Evolutionary conservation across 73 alveolate species (phyloP), one percentile per base, ranked within the genome.

Genomic region (Paraurostyla sp.): DNA sequence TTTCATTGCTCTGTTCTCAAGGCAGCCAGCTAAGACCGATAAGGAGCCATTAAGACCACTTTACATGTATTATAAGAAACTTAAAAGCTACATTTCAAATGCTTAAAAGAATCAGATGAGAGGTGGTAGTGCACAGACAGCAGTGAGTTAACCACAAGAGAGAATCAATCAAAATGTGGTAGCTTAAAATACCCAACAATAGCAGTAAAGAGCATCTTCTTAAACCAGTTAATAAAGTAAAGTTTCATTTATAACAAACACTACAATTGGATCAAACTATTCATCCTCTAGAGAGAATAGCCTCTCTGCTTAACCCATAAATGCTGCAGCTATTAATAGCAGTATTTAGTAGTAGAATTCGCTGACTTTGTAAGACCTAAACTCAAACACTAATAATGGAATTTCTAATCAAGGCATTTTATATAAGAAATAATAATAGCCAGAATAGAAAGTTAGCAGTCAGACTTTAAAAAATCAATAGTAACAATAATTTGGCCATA

Each of bases 41-140:
- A 94, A 94, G 78, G 98, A 94, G 86, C 93, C 95, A 32, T 85
- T 94, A 84, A 82, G 95, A 71, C 97, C 97, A 9, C 84, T 94
- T 35, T 94, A 94, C 68, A 92, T 92, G 91, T 94, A 90, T 86
- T 94, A 94, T 92, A 92, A 91, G 87, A 92, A 84, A 56, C 71
- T 94, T 32, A 94, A 94, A 80, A 46, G 58, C 25, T 85, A 85
- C 41, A 94, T 94, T 33, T 49, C 90, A 18, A 94, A 80, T 71
- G 89, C 91, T 51, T 22, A 85, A 35, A 52, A 50, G 46, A 48
- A 32, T 35, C 33, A 7, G 41, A 46, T 0, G 32, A 71, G 42
- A 36, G 86, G 86, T 16, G 85, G 85, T 23, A 25, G 71, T 22
- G 29, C 58, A 69, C 13, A 29, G 7, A 13, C 52, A 9, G 20